Evolutionary conservation across 164 flowering plant genomes (phyloP).

Genomic region (Nymphaea colorata): DNA sequence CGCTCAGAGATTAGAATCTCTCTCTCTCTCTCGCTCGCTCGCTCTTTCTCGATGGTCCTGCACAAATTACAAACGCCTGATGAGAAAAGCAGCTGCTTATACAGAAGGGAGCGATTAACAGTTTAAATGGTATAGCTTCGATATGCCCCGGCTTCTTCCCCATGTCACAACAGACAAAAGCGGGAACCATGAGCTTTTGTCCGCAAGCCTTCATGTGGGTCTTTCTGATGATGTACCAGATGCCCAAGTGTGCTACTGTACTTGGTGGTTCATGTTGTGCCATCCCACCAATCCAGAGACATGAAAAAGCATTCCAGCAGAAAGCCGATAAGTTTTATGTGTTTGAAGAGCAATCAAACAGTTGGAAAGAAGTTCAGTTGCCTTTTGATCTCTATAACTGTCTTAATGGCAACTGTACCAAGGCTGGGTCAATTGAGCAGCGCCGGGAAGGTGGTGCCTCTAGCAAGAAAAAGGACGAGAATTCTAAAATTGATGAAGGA

Average conservation of each 20-base stretch:
- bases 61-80: not conserved
- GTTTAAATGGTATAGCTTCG: no score
- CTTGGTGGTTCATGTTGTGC: conserved; percentile 31
- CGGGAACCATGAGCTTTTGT: conserved; percentile 19
- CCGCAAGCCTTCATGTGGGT: conserved; percentile 21
- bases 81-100: not conserved
- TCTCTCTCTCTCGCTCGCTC: not conserved
- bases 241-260: conserved; percentile 5
- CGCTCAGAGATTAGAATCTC: not conserved
- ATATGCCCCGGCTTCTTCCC: not conserved
- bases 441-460: conserved; percentile 6
- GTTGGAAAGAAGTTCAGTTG: conserved; percentile 57
- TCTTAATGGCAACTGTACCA: conserved; percentile 42
- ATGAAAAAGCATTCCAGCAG: conserved; percentile 31
- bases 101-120: not conserved
- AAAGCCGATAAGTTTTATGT: conserved; percentile 59
- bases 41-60: no score
- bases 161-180: not conserved
- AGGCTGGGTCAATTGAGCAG: conserved; percentile 35
- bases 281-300: conserved; percentile 15
- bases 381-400: conserved; percentile 72
- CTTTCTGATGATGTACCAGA: conserved; percentile 11
- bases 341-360: conserved; percentile 48
- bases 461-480: conserved; percentile 5
- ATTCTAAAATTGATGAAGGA: conserved; percentile 9